Base-by-base conservation (phyloP, 352 stramenopile genomes). In the Phytopythium helicoides region DNA sequence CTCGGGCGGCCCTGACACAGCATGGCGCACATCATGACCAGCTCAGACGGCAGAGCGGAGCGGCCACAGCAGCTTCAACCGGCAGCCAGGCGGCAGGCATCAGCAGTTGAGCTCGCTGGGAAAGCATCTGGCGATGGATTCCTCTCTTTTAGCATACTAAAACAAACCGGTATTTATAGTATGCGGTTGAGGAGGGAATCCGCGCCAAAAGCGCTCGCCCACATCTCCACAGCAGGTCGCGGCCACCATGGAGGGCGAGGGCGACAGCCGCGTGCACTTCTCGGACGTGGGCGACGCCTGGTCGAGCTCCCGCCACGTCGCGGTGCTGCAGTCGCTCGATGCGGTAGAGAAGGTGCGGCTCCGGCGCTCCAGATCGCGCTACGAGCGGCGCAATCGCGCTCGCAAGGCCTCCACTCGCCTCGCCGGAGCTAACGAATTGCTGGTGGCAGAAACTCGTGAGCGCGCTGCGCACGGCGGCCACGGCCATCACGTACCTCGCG, bases 361-460 rank as follows among this genome's bases (percentile, higher is more conserved):
- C 16, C 36, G 14, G 0, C 19, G 8, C 39, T 34, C 49, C 18
- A 46, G 2, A 2, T 25, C 7, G 7, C n/a, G 28, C 28, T 9
- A 33, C 28, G 9, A 9, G 28, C 28, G 28, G 28, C 28, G 28
- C 28, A 5, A 33, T 9, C 28, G 28, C 28, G 5, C 6, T 54
- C 25, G 39, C 9, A 21, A 34, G 8, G 19, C 18, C 31, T 14
- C 25, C 16, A 50, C 15, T 26, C 2, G 21, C 18, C 18, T 7
- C 22, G 42, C 48, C 26, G 36, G 36, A 47, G 23, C 36, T 44
- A 49, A 52, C 39, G 49, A 23, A 16, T 10, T 11, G n/a, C n/a
- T n/a, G n/a, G n/a, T n/a, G 40, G n/a, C 64, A 94, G 84, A 92
- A 94, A 88, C 66, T 94, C 19, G 81, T 94, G 45, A 72, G 64